Percentiles rank a stretch among this genome's conserved stretches.
Conservation (phyloP, 352 stramenopile species). For the Thalassiosira exigua region DNA sequence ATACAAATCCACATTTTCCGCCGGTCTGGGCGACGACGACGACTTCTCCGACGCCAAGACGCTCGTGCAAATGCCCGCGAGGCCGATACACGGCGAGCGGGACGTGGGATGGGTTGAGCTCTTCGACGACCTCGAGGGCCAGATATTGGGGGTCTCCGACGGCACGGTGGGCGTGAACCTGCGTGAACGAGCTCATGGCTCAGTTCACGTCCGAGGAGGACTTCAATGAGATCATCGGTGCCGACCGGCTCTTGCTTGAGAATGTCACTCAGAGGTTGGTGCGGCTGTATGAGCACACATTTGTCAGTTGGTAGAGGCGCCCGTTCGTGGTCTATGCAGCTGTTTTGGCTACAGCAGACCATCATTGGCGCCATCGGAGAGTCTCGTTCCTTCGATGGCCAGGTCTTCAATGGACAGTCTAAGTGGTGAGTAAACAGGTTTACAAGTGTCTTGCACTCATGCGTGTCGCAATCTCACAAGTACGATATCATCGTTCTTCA, state of each 20-base stretch:
- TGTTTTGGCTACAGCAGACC: no score
- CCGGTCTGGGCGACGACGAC: slow-evolving; percentile 39
- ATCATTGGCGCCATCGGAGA: no score
- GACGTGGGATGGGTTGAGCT: slow-evolving; percentile 76
- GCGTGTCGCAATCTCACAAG: no score
- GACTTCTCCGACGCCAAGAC: slow-evolving; percentile 54
- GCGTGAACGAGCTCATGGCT: slow-evolving; percentile 80
- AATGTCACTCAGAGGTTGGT: slow-evolving; percentile 75
- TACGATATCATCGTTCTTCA: no score
- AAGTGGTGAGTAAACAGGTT: no score
- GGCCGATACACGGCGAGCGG: slow-evolving; percentile 74
- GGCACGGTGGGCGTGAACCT: slow-evolving; percentile 65
- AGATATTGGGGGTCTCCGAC: slow-evolving; percentile 77
- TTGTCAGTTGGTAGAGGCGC: slow-evolving; percentile 85
- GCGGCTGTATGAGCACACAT: slow-evolving; percentile 76
- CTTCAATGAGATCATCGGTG: slow-evolving; percentile 58
- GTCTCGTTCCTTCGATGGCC: no score
- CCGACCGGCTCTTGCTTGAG: slow-evolving; percentile 67
- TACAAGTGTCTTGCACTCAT: no score
- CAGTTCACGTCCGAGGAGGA: slow-evolving; percentile 67
- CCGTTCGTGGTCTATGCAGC: no score
- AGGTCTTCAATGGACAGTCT: no score
- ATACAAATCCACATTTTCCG: slow-evolving; percentile 71
- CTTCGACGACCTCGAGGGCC: slow-evolving; percentile 78
- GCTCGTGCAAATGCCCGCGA: slow-evolving; percentile 72